phyloP scores from a whole-genome alignment of 148 eudicot genomes.

The Mesembryanthemum crystallinum region DNA sequence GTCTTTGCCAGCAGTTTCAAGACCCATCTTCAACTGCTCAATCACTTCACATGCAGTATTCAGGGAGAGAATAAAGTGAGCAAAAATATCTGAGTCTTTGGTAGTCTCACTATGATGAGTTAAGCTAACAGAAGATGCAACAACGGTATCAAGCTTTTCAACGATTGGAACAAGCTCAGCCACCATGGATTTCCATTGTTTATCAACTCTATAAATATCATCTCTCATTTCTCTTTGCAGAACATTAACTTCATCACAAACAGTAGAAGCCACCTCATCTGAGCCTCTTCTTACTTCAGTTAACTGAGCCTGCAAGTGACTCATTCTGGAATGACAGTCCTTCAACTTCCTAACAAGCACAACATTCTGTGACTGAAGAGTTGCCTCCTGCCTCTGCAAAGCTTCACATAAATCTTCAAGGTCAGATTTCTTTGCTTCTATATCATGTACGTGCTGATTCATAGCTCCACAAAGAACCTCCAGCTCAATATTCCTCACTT shows the following conservation, averaged over 20 bases:
- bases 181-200: conserved; percentile 45
- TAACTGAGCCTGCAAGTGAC: conserved; percentile 49
- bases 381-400: conserved; percentile 34
- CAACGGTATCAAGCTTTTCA: conserved; percentile 50
- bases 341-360: conserved; percentile 47
- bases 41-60: conserved; percentile 60
- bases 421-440: conserved; percentile 52
- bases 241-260: conserved; percentile 41
- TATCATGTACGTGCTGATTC: conserved; percentile 44
- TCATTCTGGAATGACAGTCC: conserved; percentile 36
- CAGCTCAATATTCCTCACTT: conserved; percentile 61
- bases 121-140: conserved; percentile 29
- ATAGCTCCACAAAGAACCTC: conserved; percentile 60
- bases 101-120: conserved; percentile 17
- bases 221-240: conserved; percentile 52
- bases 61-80: conserved; percentile 43
- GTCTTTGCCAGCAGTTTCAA: conserved; percentile 48
- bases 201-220: conserved; percentile 38
- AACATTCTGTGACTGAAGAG: conserved; percentile 40
- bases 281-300: conserved; percentile 46
- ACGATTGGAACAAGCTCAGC: conserved; percentile 42
- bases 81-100: conserved; percentile 35
- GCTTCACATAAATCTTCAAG: conserved; percentile 43
- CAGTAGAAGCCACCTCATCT: conserved; percentile 37
- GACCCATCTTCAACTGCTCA: conserved; percentile 45